phyloP scores from a whole-genome alignment of 2,329 filamentous ascomycete genomes.

The Pseudogymnoascus sp. region DNA sequence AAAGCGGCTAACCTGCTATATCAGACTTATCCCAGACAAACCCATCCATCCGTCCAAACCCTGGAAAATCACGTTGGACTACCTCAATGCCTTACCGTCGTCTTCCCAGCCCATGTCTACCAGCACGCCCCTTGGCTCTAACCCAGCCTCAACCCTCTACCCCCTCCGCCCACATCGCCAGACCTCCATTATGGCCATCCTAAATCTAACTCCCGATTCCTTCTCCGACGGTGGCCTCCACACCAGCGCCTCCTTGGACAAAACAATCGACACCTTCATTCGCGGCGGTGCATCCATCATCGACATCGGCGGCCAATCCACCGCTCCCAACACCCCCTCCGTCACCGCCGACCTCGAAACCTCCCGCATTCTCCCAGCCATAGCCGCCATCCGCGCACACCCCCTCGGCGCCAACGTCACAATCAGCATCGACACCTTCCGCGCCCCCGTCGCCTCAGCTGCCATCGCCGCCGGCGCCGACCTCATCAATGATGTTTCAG shows the following conservation, averaged over 20 bases:
- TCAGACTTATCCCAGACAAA: constrained; percentile 49
- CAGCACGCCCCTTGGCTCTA: constrained; percentile 46
- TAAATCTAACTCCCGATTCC: constrained; percentile 92
- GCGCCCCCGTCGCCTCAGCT: constrained; percentile 69
- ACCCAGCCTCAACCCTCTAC: constrained; percentile 44
- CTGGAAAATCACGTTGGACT: constrained; percentile 54
- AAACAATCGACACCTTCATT: constrained; percentile 57
- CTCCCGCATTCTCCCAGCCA: constrained; percentile 69
- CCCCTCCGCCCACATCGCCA: constrained; percentile 45
- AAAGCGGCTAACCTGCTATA: constrained; percentile 13
- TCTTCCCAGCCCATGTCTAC: constrained; percentile 47
- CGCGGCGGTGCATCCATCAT: constrained; percentile 70
- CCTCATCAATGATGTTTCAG: constrained; percentile 92
- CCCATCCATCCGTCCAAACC: constrained; percentile 46
- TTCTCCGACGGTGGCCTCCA: constrained; percentile 85
- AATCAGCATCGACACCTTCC: constrained; percentile 90
- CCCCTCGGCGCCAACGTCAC: constrained; percentile 56
- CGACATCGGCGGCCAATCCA: constrained; percentile 91
- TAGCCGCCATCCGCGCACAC: constrained; percentile 62
- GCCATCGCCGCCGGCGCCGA: constrained; percentile 75
- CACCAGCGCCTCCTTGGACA: constrained; percentile 44
- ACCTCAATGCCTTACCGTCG: constrained; percentile 51
- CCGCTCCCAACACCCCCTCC: constrained; percentile 65
- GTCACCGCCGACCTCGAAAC: constrained; percentile 69
- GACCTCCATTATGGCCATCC: constrained; percentile 85